Conservation (phyloP, 2,329 filamentous ascomycete genomes). For the Aspergillus caelatus region DNA sequence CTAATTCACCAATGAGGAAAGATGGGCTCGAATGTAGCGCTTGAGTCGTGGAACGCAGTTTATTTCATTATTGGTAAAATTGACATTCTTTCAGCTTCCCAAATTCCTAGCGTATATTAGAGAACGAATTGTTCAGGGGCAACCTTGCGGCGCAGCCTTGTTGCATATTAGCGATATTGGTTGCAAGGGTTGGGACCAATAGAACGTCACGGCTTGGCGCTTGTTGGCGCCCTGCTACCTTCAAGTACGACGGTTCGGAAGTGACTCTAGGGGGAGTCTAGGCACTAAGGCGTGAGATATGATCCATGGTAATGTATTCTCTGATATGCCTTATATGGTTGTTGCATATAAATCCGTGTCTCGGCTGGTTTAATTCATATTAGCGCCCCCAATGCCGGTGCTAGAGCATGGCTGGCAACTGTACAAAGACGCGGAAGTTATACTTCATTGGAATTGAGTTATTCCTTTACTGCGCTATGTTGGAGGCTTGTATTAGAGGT, state of each 20-base stretch:
- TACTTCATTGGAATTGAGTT: neutral
- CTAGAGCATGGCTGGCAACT: neutral
- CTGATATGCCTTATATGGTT: neutral
- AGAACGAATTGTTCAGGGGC: neutral
- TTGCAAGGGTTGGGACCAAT: neutral
- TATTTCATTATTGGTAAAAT: rapidly evolving
- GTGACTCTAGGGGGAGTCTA: neutral
- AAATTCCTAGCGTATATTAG: too few species aligned
- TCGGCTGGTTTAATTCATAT: too few species aligned
- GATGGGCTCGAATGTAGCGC: neutral
- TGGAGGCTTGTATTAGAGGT: neutral
- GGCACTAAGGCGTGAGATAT: neutral
- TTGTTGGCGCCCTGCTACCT: neutral
- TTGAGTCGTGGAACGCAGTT: neutral
- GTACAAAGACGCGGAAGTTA: neutral
- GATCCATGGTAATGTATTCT: too few species aligned
- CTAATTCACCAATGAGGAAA: neutral
- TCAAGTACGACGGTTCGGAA: too few species aligned
- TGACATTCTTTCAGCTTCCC: too few species aligned
- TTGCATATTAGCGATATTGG: neutral
- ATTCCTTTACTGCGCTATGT: neutral
- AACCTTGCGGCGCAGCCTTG: neutral
- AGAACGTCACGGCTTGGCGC: neutral
- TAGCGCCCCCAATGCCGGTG: neutral
- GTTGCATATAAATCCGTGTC: neutral